Percentiles rank a stretch among this genome's conserved stretches.
These are phyloP conservation scores for Trichophyton simii DNA, from an alignment of 2,329 filamentous ascomycete genomes.

Conservation along the genomic window DNA sequence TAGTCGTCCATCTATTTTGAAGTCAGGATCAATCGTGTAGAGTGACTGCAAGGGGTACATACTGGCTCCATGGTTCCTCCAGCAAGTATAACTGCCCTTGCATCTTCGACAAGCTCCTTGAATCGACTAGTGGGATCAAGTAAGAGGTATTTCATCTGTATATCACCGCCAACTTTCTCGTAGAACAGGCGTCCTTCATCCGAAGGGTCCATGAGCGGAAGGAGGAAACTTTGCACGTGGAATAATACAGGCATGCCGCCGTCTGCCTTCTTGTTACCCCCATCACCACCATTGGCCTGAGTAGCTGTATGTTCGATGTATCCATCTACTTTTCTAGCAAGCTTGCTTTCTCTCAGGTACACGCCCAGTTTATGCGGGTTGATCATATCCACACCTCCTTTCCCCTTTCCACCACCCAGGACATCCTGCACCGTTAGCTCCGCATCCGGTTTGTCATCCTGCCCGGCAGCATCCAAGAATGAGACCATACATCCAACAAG, in stretches of 20 bases:
- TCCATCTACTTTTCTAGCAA: slow-evolving; percentile 88
- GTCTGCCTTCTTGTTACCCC: slow-evolving; percentile 13
- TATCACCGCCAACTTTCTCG: slow-evolving; percentile 34
- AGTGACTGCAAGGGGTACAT: slow-evolving; percentile 14
- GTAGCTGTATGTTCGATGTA: slow-evolving; percentile 52
- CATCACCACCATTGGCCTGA: not conserved
- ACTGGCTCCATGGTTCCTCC: slow-evolving; percentile 94
- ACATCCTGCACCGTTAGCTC: slow-evolving; percentile 59
- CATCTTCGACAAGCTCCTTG: slow-evolving; percentile 69
- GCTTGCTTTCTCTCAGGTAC: slow-evolving; percentile 82
- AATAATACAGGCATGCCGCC: slow-evolving; percentile 43
- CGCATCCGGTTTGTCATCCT: slow-evolving; percentile 42
- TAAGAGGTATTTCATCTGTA: slow-evolving; percentile 69
- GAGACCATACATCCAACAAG: slow-evolving; percentile 65
- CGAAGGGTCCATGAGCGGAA: slow-evolving; percentile 76
- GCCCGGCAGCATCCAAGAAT: slow-evolving; percentile 49
- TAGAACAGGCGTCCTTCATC: slow-evolving; percentile 51
- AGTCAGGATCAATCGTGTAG: not conserved
- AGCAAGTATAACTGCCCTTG: slow-evolving; percentile 76
- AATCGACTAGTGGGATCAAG: slow-evolving; percentile 88
- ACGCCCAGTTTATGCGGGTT: slow-evolving; percentile 79
- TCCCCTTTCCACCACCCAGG: slow-evolving; percentile 52
- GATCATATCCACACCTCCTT: slow-evolving; percentile 70
- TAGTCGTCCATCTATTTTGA: slow-evolving; percentile 63
- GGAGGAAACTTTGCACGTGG: slow-evolving; percentile 56